Conservation (phyloP, 371 early-diverging fungal species). For the Apophysomyces elegans region DNA sequence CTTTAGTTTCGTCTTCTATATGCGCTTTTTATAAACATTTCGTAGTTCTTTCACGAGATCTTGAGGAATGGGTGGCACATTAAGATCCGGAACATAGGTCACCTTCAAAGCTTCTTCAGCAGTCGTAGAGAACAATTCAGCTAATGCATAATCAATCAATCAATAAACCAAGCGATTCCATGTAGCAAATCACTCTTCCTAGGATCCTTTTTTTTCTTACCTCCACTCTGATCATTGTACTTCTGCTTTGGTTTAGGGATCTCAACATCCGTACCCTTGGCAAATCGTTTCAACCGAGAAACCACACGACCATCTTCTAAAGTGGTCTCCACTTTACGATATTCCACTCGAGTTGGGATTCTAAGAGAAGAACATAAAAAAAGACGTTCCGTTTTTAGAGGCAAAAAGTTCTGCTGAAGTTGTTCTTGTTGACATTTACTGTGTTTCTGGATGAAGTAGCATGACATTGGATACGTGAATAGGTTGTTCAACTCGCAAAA, state of each 20-base stretch:
- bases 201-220: constrained; percentile 13
- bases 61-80: constrained; percentile 40
- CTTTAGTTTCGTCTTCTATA: background rate
- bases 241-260: constrained; percentile 48
- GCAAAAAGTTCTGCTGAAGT: no score
- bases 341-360: constrained; percentile 44
- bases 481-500: constrained; percentile 48
- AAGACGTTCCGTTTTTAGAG: background rate
- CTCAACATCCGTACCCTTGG: constrained; percentile 49
- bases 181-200: no score
- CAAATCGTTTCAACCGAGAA: constrained; percentile 47
- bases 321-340: constrained; percentile 43
- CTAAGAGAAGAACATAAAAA: constrained; percentile 20
- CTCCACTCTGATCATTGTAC: constrained; percentile 41
- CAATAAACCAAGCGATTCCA: no score
- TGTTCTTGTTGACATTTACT: constrained; percentile 32
- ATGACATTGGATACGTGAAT: constrained; percentile 58
- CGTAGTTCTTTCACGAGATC: constrained; percentile 46
- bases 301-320: constrained; percentile 43
- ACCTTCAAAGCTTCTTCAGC: constrained; percentile 38
- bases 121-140: constrained; percentile 41
- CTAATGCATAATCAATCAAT: constrained; percentile 8
- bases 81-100: constrained; percentile 33
- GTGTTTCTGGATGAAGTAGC: constrained; percentile 55
- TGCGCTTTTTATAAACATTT: constrained; percentile 41